Conservation (phyloP, 2,329 filamentous ascomycete genomes). For the Ceratocystis ficicola region DNA sequence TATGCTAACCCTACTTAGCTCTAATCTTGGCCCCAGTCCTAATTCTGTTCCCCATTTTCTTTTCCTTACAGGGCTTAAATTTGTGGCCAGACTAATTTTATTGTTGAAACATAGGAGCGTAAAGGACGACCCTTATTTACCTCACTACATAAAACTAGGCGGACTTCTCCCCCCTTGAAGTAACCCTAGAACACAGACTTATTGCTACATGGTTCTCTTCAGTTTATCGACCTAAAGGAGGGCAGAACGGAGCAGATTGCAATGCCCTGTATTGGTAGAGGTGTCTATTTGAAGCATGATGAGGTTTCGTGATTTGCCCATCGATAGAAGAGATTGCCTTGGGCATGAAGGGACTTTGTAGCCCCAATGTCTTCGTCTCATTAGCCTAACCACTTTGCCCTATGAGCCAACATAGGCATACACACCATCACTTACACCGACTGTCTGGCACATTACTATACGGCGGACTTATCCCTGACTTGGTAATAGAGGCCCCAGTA, state of each 20-base stretch:
- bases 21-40: too few relatives aligned
- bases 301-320: neutral
- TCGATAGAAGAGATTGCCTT: neutral
- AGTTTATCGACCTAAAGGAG: too few relatives aligned
- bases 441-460: too few relatives aligned
- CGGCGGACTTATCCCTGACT: neutral
- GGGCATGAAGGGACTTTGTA: neutral
- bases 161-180: neutral
- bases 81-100: constrained; percentile 4
- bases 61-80: neutral
- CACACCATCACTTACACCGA: too few relatives aligned
- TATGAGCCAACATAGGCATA: too few relatives aligned
- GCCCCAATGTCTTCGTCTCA: neutral
- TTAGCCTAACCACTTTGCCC: too few relatives aligned
- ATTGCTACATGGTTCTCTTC: too few relatives aligned
- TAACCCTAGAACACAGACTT: neutral
- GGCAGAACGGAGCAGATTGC: neutral
- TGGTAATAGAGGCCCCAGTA: neutral
- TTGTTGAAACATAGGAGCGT: constrained; percentile 7
- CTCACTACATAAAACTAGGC: neutral
- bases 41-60: too few relatives aligned
- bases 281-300: neutral
- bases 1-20: too few relatives aligned
- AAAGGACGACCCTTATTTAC: neutral
- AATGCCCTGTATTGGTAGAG: neutral